phyloP scores from a whole-genome alignment of 805 yeast species.

The Sugiyamaella mastotermitis region DNA sequence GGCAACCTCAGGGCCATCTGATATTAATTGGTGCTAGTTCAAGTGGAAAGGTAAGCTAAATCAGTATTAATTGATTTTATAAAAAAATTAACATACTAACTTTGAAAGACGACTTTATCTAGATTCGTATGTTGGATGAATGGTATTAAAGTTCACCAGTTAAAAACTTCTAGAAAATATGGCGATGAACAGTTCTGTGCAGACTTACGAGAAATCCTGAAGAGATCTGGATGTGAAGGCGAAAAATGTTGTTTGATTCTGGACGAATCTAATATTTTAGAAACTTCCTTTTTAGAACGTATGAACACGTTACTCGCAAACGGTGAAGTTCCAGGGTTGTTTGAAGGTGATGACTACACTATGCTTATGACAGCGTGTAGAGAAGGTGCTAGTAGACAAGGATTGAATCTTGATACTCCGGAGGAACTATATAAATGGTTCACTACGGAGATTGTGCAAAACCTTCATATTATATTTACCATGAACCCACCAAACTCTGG shows the following conservation, averaged over 20 bases:
- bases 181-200: slow-evolving; percentile 60
- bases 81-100: slow-evolving; percentile 4
- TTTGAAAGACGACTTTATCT: slow-evolving; percentile 49
- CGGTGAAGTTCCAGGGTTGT: slow-evolving; percentile 86
- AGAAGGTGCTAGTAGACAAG: slow-evolving; percentile 53
- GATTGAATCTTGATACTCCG: slow-evolving; percentile 55
- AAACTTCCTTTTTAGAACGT: slow-evolving; percentile 76
- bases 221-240: slow-evolving; percentile 45
- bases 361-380: slow-evolving; percentile 48
- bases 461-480: slow-evolving; percentile 80
- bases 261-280: slow-evolving; percentile 73
- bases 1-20: slow-evolving; percentile 86
- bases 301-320: slow-evolving; percentile 93
- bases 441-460: slow-evolving; percentile 53
- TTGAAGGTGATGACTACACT: slow-evolving; percentile 63
- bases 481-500: slow-evolving; percentile 46
- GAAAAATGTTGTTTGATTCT: slow-evolving; percentile 65
- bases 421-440: slow-evolving; percentile 77
- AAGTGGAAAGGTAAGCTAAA: slow-evolving; percentile 52
- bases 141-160: slow-evolving; percentile 57
- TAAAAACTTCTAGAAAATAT: slow-evolving; percentile 51
- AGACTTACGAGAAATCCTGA: slow-evolving; percentile 50
- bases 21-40: slow-evolving; percentile 78
- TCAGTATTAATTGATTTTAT: neutral
- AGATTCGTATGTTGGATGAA: slow-evolving; percentile 90